Percentiles rank a stretch among this genome's conserved stretches.
Conservation (phyloP, 805 yeast genomes). For the Ogataea zsoltii region DNA sequence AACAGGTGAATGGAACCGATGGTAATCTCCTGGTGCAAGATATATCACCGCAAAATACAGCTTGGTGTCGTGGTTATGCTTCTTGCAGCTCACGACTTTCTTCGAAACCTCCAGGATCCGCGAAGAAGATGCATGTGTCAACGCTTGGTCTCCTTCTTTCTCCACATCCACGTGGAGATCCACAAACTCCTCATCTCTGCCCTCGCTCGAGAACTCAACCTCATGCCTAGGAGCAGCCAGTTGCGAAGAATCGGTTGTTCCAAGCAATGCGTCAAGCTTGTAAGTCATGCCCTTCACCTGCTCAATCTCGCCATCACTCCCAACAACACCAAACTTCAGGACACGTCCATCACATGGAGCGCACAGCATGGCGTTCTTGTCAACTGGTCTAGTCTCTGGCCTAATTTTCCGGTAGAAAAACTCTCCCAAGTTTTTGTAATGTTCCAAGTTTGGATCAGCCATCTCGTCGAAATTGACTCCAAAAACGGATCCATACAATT, state of each 20-base stretch:
- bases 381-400: constrained; percentile 79
- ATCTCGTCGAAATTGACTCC: constrained; percentile 91
- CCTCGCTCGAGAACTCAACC: constrained; percentile 25
- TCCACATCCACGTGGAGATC: constrained; percentile 43
- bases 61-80: constrained; percentile 39
- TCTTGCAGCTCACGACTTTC: constrained; percentile 26
- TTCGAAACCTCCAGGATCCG: constrained; percentile 26
- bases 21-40: constrained; percentile 98
- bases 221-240: constrained; percentile 58
- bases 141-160: constrained; percentile 70
- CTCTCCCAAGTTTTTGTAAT: constrained; percentile 81
- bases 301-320: constrained; percentile 80
- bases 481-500: constrained; percentile 73
- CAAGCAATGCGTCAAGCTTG: constrained; percentile 83
- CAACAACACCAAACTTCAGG: constrained; percentile 74
- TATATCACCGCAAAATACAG: constrained; percentile 89
- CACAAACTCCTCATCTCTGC: constrained; percentile 20
- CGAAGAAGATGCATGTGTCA: constrained; percentile 30
- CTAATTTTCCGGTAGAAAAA: constrained; percentile 83
- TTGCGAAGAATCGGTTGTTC: constrained; percentile 46
- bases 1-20: constrained; percentile 93
- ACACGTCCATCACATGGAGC: constrained; percentile 95
- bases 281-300: constrained; percentile 97
- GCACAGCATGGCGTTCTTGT: constrained; percentile 61
- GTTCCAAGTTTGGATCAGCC: constrained; percentile 73